Base-by-base conservation (phyloP, 176 grass and related monocot species). In the Aegilops umbellulata region DNA sequence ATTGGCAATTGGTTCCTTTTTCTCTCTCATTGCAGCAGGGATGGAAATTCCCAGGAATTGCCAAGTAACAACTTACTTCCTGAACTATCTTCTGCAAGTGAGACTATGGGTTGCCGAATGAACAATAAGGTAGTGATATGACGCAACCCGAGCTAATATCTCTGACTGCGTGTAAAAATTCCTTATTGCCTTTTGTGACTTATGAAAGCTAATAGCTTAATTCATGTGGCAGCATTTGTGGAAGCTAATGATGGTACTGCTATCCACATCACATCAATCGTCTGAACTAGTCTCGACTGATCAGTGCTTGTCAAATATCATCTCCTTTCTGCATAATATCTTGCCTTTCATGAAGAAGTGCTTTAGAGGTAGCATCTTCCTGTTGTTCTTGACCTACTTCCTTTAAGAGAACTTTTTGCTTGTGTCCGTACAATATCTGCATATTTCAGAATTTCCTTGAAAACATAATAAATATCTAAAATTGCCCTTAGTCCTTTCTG, bases 251-350 rank as follows among this genome's bases (percentile, higher is more conserved):
- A 84, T 90, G 27, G 85, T 93, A 85, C 71, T 98, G 73, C 47
- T 92, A 85, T 95, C 94, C 38, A 62, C 88, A 84, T 90, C 82
- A 57, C 74, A 89, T 41, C 84, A 96, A 72, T 91, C 92, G 51
- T 94, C 92, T 83, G 78, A 76, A 74, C 60, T 77, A 86, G 70
- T 81, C 30, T 84, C 94, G 62, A 88, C 92, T 68, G 78, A 90
- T 88, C 64, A 93, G 75, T 92, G 84, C 60, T 83, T 96, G 77
- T 93, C 92, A 68, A 94, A 88, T 95, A 68, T 94, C 60, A 87
- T 94, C 82, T 90, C 76, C 36, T 98, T 98, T 71, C 90, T 95
- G 77, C 94, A 91, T 80, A 91, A 71, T 86, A 92, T 94, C 25
- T 87, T 88, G 16, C 94, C 94, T 90, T 86, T 89, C 87, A 41